Evolutionary conservation across 2,329 filamentous ascomycete species (phyloP).

Genomic region (Fusarium camptoceras): DNA sequence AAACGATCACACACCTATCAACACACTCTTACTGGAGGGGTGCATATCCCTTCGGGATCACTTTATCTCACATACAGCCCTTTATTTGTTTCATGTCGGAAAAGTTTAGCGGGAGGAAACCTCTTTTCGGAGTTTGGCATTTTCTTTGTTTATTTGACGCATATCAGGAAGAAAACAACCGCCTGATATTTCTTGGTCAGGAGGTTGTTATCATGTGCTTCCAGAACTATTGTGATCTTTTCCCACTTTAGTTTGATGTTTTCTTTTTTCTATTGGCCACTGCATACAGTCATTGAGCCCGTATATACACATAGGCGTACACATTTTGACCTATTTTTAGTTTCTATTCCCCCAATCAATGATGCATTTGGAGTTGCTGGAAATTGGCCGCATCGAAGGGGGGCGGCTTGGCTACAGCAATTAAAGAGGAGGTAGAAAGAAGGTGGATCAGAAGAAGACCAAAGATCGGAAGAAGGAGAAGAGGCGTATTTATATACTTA

Average conservation of each 20-base stretch:
- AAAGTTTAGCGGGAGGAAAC: constrained; percentile 38
- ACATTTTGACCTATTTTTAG: constrained; percentile 26
- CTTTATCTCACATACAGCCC: constrained; percentile 1
- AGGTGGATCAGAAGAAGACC: not conserved
- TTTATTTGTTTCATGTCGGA: constrained; percentile 20
- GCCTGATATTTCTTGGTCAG: constrained; percentile 14
- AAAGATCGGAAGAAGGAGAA: not conserved
- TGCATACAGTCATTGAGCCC: constrained; percentile 12
- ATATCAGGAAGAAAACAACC: constrained; percentile 23
- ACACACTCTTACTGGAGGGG: constrained; percentile 2
- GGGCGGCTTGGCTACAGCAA: not conserved
- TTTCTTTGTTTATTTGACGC: constrained; percentile 14
- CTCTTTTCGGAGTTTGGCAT: constrained; percentile 26
- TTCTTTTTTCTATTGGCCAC: not conserved
- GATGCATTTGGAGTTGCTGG: not conserved
- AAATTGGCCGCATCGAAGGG: not conserved
- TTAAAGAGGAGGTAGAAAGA: constrained; percentile 10
- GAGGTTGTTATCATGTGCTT: constrained; percentile 3
- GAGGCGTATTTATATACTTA: constrained; percentile 36
- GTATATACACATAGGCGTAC: constrained; percentile 23
- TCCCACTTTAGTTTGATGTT: not conserved
- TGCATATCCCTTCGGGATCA: not conserved
- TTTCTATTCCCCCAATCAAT: not conserved
- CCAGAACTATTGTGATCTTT: constrained; percentile 3
- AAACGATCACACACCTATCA: constrained; percentile 1